Evolutionary conservation across 768 basidiomycete species (phyloP).

Genomic region (Xerocomellus dryophilus): DNA sequence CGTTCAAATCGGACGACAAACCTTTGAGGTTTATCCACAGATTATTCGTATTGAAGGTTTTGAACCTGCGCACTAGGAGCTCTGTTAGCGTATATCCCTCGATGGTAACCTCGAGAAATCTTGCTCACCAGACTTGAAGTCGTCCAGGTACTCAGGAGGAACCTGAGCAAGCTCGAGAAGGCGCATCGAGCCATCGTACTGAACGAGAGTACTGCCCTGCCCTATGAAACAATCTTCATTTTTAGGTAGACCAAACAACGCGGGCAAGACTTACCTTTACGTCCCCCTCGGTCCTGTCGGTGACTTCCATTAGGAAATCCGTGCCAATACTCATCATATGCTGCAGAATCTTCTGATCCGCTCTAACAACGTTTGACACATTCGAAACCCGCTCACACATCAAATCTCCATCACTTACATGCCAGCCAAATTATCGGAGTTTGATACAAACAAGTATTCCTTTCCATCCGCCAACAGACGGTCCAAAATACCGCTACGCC

Average conservation of each 20-base stretch:
- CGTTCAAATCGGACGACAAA: constrained; percentile 24
- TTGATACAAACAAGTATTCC: constrained; percentile 96
- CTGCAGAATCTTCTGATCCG: constrained; percentile 79
- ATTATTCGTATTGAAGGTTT: constrained; percentile 90
- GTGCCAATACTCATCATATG: constrained; percentile 80
- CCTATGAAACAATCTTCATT: constrained; percentile 36
- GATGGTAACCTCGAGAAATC: background rate
- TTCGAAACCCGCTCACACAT: constrained; percentile 5
- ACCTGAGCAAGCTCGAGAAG: constrained; percentile 13
- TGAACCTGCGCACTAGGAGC: constrained; percentile 74
- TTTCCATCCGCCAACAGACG: constrained; percentile 88
- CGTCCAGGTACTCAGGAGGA: constrained; percentile 7
- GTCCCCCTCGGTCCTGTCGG: constrained; percentile 94
- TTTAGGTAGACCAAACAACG: background rate
- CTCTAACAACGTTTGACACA: constrained; percentile 38
- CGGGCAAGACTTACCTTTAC: constrained; percentile 37
- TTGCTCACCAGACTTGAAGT: constrained; percentile 36
- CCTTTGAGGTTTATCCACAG: constrained; percentile 78
- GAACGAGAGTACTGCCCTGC: constrained; percentile 87
- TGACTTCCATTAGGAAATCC: constrained; percentile 94
- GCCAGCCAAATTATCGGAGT: constrained; percentile 95
- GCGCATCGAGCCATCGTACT: constrained; percentile 55
- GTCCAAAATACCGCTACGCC: constrained; percentile 87
- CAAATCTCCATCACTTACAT: constrained; percentile 48
- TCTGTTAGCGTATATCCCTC: constrained; percentile 1